Percentiles rank a stretch among this genome's conserved stretches.
Evolutionary conservation across 2,329 filamentous ascomycete genomes (phyloP).

Genomic region (Ceratocystis alfenasii): DNA sequence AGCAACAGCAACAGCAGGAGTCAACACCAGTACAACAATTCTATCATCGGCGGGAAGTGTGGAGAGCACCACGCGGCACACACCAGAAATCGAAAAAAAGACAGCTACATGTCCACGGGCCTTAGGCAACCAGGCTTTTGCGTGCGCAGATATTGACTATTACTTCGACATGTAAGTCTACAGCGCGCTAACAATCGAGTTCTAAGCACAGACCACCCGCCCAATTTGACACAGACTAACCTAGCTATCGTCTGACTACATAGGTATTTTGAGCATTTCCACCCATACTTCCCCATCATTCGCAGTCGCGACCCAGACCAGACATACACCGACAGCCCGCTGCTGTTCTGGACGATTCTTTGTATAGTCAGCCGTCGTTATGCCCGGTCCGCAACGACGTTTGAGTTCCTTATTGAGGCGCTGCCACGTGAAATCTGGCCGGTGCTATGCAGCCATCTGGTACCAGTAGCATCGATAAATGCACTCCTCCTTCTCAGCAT

Average conservation of each 20-base stretch:
- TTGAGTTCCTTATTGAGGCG: slow-evolving; percentile 37
- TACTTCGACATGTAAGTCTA: slow-evolving; percentile 40
- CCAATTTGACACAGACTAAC: neutral
- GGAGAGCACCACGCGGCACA: neutral
- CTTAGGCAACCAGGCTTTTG: slow-evolving; percentile 37
- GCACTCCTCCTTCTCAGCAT: slow-evolving; percentile 40
- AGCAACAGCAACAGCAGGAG: neutral
- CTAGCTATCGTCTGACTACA: too few relatives aligned
- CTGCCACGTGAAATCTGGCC: slow-evolving; percentile 37
- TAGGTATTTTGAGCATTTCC: slow-evolving; percentile 42
- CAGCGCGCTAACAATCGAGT: neutral
- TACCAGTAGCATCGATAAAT: slow-evolving; percentile 40
- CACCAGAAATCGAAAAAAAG: slow-evolving; percentile 3
- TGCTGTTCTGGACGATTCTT: slow-evolving; percentile 46
- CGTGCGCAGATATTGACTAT: slow-evolving; percentile 42
- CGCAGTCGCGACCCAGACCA: slow-evolving; percentile 39
- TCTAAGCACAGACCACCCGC: neutral
- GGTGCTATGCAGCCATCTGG: slow-evolving; percentile 33
- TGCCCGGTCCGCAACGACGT: slow-evolving; percentile 33
- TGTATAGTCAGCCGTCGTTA: slow-evolving; percentile 41
- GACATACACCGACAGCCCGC: slow-evolving; percentile 37
- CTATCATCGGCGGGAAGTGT: slow-evolving; percentile 1
- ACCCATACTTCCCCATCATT: slow-evolving; percentile 42
- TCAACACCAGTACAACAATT: too few relatives aligned
- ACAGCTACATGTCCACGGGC: slow-evolving; percentile 13